Evolutionary conservation across 139 green algal species (phyloP), one percentile per base, ranked within the genome.

Genomic region (Chlorella sp.): DNA sequence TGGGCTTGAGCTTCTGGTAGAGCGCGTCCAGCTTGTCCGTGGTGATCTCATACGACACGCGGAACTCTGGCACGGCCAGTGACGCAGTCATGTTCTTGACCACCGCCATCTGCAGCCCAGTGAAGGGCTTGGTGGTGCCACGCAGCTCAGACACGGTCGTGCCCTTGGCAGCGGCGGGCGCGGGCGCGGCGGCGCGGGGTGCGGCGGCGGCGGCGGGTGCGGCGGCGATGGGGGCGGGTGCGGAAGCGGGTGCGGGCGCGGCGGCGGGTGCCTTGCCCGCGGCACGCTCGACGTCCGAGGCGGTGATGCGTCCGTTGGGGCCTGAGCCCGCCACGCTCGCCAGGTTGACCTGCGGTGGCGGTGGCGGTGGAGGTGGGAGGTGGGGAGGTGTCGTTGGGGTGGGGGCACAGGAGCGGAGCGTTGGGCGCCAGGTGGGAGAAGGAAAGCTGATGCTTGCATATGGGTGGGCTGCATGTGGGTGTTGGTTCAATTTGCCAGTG

Each of bases 1-100:
- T 93, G 33, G 93, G 91, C 90, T 99, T 99, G 30, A 99, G 88
- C 71, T 83, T 80, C 83, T 96, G 92, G 90, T 98, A 98, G 67
- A 99, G 87, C 0, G 85, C 83, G 79, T 99, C 95, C 62, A 99
- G 82, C 70, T 91, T 86, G 82, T 97, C 94, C 10, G 94, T 99
- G 73, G 82, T 83, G 71, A 99, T 97, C 35, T 72, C 88, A 83
- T 94, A 95, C 24, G 86, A 78, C 34, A 98, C 91, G 5, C 92
- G 86, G 89, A 97, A 98, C 87, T 95, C 94, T 27, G 95, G 94
- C 27, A 98, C 95, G 81, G 89, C 88, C 3, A 98, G 88, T 72
- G 82, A 93, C 59, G 91, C 88, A 14, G 91, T 75, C 95, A 99
- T 99, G 88, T 98, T 98, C 63, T 88, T 90, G 6, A 85, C 80